phyloP scores from a whole-genome alignment of 2,329 filamentous ascomycete species.

The Exophiala spinifera region DNA sequence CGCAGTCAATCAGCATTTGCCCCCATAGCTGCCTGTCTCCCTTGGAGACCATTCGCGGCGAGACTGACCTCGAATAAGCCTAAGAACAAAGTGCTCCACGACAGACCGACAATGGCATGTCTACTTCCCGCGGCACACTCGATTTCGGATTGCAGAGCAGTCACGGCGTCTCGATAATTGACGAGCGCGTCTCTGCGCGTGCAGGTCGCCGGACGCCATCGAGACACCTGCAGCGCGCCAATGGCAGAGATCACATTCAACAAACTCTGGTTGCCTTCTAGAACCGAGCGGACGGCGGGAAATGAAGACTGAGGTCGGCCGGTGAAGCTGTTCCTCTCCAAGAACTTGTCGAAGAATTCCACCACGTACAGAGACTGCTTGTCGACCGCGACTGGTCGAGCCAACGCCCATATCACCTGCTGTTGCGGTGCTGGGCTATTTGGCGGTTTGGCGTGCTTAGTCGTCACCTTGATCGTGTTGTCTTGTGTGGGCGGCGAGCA shows the following conservation, averaged over 20 bases:
- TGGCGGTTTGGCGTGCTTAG: not conserved
- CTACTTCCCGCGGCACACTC: not conserved
- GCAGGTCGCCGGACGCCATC: not conserved
- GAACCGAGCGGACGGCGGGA: not conserved
- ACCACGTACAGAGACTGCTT: not conserved
- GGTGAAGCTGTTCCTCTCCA: constrained; percentile 3
- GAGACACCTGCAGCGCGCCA: too few relatives aligned
- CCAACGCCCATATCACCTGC: not conserved
- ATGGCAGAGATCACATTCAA: too few relatives aligned
- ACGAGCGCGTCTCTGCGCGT: not conserved
- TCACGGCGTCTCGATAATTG: not conserved
- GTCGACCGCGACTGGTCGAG: not conserved
- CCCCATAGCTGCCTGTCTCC: too few relatives aligned
- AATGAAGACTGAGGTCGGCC: not conserved
- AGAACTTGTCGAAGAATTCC: constrained; percentile 2
- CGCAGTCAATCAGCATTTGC: too few relatives aligned
- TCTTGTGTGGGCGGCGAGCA: not conserved
- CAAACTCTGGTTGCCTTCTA: not conserved
- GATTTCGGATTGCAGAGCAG: not conserved
- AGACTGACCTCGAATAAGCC: not conserved
- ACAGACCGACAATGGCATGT: not conserved
- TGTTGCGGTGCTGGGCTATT: not conserved
- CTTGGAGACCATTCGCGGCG: too few relatives aligned
- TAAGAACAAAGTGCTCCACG: not conserved
- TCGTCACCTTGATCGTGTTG: not conserved